A percentile compares a stretch with the other conserved stretches of the same genome.
Evolutionary conservation across 2,329 filamentous ascomycete genomes (phyloP).

Genomic region (Parascedosporium putredinis): DNA sequence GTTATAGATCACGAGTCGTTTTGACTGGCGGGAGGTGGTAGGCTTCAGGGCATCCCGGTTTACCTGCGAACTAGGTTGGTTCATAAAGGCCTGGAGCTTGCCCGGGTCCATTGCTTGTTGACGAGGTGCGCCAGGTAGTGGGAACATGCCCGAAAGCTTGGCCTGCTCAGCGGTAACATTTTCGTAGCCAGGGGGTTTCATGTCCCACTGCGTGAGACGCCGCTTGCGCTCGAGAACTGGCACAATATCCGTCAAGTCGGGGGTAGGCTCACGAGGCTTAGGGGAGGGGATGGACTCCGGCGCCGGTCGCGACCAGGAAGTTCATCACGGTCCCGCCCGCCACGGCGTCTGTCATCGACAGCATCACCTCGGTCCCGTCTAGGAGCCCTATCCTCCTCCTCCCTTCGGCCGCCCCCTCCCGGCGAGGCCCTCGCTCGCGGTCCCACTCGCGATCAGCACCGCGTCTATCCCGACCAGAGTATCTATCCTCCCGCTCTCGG

Average conservation of each 20-base stretch:
- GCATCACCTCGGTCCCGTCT: conserved; percentile 41
- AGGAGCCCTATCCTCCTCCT: conserved; percentile 49
- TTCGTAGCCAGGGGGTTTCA: conserved; percentile 96
- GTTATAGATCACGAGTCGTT: conserved; percentile 82
- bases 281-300: conserved; percentile 64
- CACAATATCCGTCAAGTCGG: conserved; percentile 81
- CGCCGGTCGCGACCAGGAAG: conserved; percentile 37
- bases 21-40: conserved; percentile 85
- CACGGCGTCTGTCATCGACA: conserved; percentile 39
- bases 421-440: conserved; percentile 53
- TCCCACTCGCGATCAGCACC: conserved; percentile 65
- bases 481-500: conserved; percentile 86
- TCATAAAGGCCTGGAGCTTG: conserved; percentile 92
- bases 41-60: conserved; percentile 78
- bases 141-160: conserved; percentile 98
- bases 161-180: conserved; percentile 97
- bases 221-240: conserved; percentile 78
- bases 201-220: conserved; percentile 96
- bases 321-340: conserved; percentile 33
- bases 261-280: conserved; percentile 91
- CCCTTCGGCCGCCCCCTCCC: conserved; percentile 54
- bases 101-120: conserved; percentile 90
- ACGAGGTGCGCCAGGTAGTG: conserved; percentile 85
- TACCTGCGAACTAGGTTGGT: conserved; percentile 57
- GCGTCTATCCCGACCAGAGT: conserved; percentile 57